Conservation (phyloP, 257 asterid species). For the Datura wrightii region DNA sequence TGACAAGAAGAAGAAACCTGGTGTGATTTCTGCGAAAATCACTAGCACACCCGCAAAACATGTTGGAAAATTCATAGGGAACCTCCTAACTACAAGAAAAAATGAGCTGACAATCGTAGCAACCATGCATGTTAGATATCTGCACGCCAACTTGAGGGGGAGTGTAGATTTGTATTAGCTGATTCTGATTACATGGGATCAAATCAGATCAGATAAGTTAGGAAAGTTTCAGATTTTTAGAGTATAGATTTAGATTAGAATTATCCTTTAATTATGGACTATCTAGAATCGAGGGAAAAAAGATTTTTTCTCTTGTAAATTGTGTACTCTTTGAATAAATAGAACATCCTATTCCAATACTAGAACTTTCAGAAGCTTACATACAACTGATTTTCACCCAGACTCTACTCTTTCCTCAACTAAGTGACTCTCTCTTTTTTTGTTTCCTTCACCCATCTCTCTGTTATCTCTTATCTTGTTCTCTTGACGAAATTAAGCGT, state of each 20-base stretch:
- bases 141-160: neutral
- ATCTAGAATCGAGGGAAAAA: neutral
- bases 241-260: neutral
- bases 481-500: neutral
- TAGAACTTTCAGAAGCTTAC: neutral
- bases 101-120: neutral
- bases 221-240: neutral
- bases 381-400: neutral
- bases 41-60: too few species aligned
- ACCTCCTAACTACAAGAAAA: too few species aligned
- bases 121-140: neutral
- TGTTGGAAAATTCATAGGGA: too few species aligned
- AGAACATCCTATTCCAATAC: neutral
- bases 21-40: too few species aligned
- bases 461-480: neutral
- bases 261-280: neutral
- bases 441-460: slow-evolving; percentile 22
- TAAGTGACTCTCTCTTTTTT: neutral
- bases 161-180: slow-evolving; percentile 7
- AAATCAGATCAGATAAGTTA: neutral
- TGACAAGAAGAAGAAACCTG: too few species aligned
- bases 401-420: neutral
- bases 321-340: neutral
- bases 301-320: neutral
- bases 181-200: neutral